phyloP scores from a whole-genome alignment of 768 basidiomycete genomes.

The Russula olivacea region DNA sequence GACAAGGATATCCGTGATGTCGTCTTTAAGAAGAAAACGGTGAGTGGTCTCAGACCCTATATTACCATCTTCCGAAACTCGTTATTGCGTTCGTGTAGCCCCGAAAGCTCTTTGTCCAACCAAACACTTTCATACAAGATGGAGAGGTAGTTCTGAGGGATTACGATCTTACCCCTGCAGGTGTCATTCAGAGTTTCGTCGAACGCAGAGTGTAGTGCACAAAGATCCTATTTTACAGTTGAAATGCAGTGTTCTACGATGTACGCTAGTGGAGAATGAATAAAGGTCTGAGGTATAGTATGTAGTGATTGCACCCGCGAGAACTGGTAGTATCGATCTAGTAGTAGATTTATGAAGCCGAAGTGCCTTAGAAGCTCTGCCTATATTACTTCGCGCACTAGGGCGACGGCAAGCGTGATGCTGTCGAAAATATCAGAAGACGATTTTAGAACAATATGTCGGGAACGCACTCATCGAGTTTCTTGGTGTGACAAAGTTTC shows the following conservation, averaged over 20 bases:
- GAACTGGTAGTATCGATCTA: neutral
- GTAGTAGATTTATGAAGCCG: constrained; percentile 3
- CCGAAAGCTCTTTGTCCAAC: constrained; percentile 80
- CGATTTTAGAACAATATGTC: constrained; percentile 7
- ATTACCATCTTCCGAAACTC: neutral
- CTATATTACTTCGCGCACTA: constrained; percentile 59
- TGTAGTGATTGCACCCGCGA: neutral
- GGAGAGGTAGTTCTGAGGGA: constrained; percentile 72
- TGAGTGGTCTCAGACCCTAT: constrained; percentile 32
- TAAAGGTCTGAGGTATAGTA: constrained; percentile 13
- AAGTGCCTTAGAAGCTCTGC: neutral
- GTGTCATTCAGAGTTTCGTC: constrained; percentile 77
- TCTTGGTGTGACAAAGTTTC: constrained; percentile 38
- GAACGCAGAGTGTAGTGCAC: constrained; percentile 43
- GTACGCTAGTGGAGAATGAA: constrained; percentile 12
- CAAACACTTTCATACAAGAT: constrained; percentile 64
- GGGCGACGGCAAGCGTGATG: constrained; percentile 63
- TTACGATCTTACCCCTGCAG: constrained; percentile 66
- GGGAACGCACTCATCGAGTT: constrained; percentile 68
- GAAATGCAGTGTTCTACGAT: constrained; percentile 12
- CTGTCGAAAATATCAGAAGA: constrained; percentile 33
- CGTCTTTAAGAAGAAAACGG: constrained; percentile 74
- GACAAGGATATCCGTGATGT: constrained; percentile 68
- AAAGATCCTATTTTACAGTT: neutral
- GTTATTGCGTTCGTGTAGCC: constrained; percentile 41